phyloP scores from a whole-genome alignment of 1,284 basidiomycete species.

The Microbotryum scabiosae region DNA sequence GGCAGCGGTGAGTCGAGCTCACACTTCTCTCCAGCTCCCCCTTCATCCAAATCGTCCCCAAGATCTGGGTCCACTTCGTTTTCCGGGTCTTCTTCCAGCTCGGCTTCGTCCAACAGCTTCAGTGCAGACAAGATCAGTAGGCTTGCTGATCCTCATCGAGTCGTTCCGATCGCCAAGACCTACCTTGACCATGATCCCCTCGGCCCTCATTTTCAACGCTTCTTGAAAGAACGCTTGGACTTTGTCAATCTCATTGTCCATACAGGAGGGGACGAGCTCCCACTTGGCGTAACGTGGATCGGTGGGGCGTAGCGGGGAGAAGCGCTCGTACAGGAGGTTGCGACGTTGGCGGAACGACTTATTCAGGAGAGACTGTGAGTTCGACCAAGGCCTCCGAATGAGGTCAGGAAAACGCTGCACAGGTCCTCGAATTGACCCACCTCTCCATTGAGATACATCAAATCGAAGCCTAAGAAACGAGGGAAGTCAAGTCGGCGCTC shows the following conservation, averaged over 20 bases:
- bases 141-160: background rate
- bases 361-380: conserved; percentile 56
- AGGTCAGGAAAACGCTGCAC: conserved; percentile 3
- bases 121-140: background rate
- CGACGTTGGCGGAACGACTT: conserved; percentile 66
- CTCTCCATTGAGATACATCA: conserved; percentile 51
- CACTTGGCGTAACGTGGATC: conserved; percentile 24
- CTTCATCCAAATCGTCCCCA: conserved; percentile 34
- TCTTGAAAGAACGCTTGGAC: conserved; percentile 71
- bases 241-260: conserved; percentile 44
- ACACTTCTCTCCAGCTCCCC: conserved; percentile 33
- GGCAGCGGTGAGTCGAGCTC: conserved; percentile 1
- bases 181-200: conserved; percentile 91
- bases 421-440: conserved; percentile 33
- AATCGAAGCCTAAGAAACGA: conserved; percentile 41
- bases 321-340: conserved; percentile 52
- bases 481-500: no score
- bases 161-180: conserved; percentile 1
- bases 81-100: conserved; percentile 20
- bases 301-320: conserved; percentile 49
- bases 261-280: conserved; percentile 37
- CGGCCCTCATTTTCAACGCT: conserved; percentile 69
- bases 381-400: background rate
- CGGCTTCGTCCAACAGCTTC: conserved; percentile 41
- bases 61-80: conserved; percentile 33